These are phyloP conservation scores for Suillus placidus DNA, from an alignment of 768 basidiomycete genomes.

Conservation along the genomic window DNA sequence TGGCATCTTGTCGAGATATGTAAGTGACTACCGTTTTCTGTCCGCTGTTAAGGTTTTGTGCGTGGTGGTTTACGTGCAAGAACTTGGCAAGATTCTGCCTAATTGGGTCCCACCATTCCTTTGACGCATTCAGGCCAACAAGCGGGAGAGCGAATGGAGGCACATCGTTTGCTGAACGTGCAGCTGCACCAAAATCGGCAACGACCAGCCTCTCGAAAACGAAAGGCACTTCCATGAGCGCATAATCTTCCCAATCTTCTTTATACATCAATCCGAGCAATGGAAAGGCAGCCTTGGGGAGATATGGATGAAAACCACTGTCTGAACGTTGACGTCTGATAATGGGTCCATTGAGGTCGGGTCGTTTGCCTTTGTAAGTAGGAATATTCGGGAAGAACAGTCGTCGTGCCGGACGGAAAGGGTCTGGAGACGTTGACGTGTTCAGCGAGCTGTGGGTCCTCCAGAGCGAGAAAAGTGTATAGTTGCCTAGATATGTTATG, in stretches of 20 bases:
- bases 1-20: constrained; percentile 61
- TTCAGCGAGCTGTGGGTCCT: constrained; percentile 72
- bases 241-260: constrained; percentile 80
- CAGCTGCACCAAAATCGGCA: constrained; percentile 73
- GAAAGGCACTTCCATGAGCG: constrained; percentile 67
- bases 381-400: constrained; percentile 73
- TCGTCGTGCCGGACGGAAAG: constrained; percentile 70
- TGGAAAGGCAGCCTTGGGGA: constrained; percentile 77
- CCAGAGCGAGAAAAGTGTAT: constrained; percentile 78
- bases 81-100: constrained; percentile 46
- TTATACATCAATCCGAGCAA: constrained; percentile 64
- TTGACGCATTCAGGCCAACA: constrained; percentile 46
- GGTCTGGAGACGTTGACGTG: constrained; percentile 41
- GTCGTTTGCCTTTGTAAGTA: constrained; percentile 51
- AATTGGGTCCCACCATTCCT: constrained; percentile 73
- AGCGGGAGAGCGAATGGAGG: constrained; percentile 41
- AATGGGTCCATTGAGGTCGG: constrained; percentile 35
- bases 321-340: constrained; percentile 48
- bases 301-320: constrained; percentile 71
- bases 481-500: constrained; percentile 47
- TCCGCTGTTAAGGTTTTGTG: constrained; percentile 17
- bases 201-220: constrained; percentile 77
- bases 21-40: constrained; percentile 62
- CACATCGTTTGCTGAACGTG: constrained; percentile 29
- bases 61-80: constrained; percentile 37